Conservation (phyloP, 176 grass and related monocot species). For the Oryza australiensis region DNA sequence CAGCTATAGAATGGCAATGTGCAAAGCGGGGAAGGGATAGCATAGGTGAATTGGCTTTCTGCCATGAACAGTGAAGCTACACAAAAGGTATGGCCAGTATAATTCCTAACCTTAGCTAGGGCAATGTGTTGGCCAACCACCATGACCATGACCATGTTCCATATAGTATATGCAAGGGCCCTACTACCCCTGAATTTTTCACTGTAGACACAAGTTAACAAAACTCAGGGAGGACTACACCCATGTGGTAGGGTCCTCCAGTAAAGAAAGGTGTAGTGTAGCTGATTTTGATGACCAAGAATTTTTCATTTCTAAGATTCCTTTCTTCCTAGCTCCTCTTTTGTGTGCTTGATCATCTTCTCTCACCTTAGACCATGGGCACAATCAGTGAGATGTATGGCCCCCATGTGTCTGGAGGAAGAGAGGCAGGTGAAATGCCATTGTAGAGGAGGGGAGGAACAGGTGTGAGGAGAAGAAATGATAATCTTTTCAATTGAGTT, state of each 20-base stretch:
- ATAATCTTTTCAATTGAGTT: not conserved
- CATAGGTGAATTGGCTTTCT: not conserved
- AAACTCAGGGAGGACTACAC: not conserved
- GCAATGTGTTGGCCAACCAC: constrained; percentile 25
- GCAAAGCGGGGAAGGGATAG: not conserved
- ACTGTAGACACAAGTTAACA: constrained; percentile 5
- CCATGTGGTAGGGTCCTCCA: constrained; percentile 30
- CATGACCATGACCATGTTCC: not conserved
- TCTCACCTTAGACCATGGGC: not conserved
- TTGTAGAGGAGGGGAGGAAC: not conserved
- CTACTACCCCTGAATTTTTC: not conserved
- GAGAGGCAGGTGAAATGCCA: not conserved
- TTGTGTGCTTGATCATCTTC: not conserved
- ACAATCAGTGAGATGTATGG: not conserved
- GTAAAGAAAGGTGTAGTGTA: not conserved
- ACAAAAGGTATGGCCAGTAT: not conserved
- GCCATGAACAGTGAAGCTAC: not conserved
- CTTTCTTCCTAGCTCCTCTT: not conserved
- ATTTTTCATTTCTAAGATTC: constrained; percentile 18
- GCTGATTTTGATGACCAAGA: not conserved
- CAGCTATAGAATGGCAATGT: not conserved
- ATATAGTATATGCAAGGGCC: not conserved
- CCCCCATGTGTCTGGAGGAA: not conserved
- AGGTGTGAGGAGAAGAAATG: not conserved
- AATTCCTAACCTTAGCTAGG: not conserved